Evolutionary conservation across 2,329 filamentous ascomycete species (phyloP), one percentile per base, ranked within the genome.

Genomic region (Aureobasidium uvarum): DNA sequence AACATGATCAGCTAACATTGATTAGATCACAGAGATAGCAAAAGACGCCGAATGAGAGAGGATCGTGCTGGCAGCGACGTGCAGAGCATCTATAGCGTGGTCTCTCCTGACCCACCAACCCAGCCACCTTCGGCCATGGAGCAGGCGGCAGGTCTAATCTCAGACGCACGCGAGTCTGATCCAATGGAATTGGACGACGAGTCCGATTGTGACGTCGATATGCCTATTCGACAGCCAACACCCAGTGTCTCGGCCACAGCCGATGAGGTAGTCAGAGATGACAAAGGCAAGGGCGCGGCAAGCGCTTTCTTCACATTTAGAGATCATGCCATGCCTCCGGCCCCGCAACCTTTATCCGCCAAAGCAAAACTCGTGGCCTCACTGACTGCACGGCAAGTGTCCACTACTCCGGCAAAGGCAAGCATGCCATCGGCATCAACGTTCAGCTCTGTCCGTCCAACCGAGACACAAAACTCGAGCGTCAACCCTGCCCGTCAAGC

Each of bases 51-150:
- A 23, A 18, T 51, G 16, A 36, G 45, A 20, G 45, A 31, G 3
- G 31, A 51, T 20, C 46, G 23, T 36, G 39, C 46, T 20, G 48
- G 16, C 36, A 54, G 38, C 23, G 56, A 54, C 13, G 3, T 16
- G 13, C 11, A 52, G 25, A 38, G 60, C n/a, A 18, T 62, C 16
- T 62, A 62, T 14, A 51, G 36, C 36, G 16, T 33, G 20, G 45
- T 33, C 23, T 62, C 46, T 31, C 23, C n/a, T 10, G 6, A 28
- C 1, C 33, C 8, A 52, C 45, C 25, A 39, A 45, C n/a, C 33
- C 58, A 62, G 16, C 46, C 58, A 63, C 48, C 60, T 13, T 43
- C 60, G 2, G 48, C 48, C 7, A 54, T 52, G 48, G 60, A 63
- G 28, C 60, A 54, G 23, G 60, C 48, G 18, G 48, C 60, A 18